Evolutionary conservation across 2,329 filamentous ascomycete genomes (phyloP).

Genomic region (Xylariaceae sp.): DNA sequence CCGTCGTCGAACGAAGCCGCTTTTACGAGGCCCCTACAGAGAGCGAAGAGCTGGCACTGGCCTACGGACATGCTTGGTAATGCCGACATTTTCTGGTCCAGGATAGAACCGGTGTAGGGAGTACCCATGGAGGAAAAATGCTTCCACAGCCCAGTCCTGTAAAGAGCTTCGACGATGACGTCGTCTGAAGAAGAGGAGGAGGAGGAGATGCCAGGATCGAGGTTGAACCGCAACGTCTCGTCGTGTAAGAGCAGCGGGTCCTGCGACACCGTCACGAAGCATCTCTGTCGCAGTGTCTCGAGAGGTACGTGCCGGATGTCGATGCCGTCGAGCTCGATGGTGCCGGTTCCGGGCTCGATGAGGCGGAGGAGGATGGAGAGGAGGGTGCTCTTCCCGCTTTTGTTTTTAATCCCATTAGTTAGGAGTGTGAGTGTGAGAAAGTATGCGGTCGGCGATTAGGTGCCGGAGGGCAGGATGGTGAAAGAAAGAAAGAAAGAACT

Average conservation of each 20-base stretch:
- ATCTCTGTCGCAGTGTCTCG: conserved; percentile 22
- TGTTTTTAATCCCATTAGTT: background rate
- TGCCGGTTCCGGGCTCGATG: conserved; percentile 24
- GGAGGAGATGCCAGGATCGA: conserved; percentile 19
- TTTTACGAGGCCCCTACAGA: conserved; percentile 29
- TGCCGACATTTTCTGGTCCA: conserved; percentile 24
- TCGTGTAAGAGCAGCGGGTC: conserved; percentile 25
- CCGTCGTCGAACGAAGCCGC: conserved; percentile 6
- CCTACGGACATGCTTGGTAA: conserved; percentile 30
- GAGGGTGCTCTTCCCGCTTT: conserved; percentile 35
- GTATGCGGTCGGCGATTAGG: too few relatives aligned
- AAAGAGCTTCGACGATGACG: conserved; percentile 11
- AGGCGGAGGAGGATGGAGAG: conserved; percentile 20
- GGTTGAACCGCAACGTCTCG: conserved; percentile 28
- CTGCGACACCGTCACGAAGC: conserved; percentile 31
- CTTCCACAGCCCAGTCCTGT: background rate
- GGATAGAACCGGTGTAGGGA: conserved; percentile 12
- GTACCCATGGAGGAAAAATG: conserved; percentile 2
- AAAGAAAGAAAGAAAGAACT: conserved; percentile 5
- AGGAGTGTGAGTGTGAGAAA: background rate
- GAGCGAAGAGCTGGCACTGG: conserved; percentile 30
- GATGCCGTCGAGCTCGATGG: conserved; percentile 27
- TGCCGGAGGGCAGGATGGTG: background rate
- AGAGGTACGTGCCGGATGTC: conserved; percentile 22
- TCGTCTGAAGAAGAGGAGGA: conserved; percentile 16